Conservation (phyloP, 2,329 filamentous ascomycete genomes). For the Ilyonectria sp. region DNA sequence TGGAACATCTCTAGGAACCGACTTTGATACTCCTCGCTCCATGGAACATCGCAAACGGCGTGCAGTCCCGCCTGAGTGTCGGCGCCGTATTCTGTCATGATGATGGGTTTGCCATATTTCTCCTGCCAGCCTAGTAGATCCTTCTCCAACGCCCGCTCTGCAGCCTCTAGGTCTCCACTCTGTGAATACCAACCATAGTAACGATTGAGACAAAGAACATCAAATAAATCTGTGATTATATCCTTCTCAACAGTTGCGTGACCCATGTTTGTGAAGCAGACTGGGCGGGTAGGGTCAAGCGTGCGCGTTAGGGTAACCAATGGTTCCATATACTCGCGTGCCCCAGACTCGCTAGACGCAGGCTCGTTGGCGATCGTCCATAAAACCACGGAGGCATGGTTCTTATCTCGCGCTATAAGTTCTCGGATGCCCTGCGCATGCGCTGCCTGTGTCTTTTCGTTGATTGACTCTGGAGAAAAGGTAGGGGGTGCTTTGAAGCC, state of each 20-base stretch:
- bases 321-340: conserved; percentile 28
- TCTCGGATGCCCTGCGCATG: conserved; percentile 30
- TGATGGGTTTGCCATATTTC: conserved; percentile 32
- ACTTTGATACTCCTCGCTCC: conserved; percentile 39
- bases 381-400: conserved; percentile 32
- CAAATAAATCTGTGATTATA: conserved; percentile 29
- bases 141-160: conserved; percentile 25
- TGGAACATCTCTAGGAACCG: conserved; percentile 35
- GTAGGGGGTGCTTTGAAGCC: conserved; percentile 14
- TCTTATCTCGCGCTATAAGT: conserved; percentile 32
- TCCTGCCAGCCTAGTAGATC: conserved; percentile 22
- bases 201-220: conserved; percentile 31
- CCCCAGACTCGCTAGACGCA: conserved; percentile 24
- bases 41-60: conserved; percentile 32
- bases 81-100: conserved; percentile 32
- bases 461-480: conserved; percentile 29
- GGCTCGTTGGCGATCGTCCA: conserved; percentile 35
- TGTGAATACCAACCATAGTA: conserved; percentile 36
- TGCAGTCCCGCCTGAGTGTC: conserved; percentile 30
- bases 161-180: conserved; percentile 25
- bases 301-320: conserved; percentile 18
- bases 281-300: conserved; percentile 28
- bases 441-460: conserved; percentile 17
- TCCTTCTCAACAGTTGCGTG: conserved; percentile 20
- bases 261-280: conserved; percentile 30